A percentile compares a stretch with the other conserved stretches of the same genome.
Conservation (phyloP, 768 basidiomycete species). For the Scleroderma bovista region DNA sequence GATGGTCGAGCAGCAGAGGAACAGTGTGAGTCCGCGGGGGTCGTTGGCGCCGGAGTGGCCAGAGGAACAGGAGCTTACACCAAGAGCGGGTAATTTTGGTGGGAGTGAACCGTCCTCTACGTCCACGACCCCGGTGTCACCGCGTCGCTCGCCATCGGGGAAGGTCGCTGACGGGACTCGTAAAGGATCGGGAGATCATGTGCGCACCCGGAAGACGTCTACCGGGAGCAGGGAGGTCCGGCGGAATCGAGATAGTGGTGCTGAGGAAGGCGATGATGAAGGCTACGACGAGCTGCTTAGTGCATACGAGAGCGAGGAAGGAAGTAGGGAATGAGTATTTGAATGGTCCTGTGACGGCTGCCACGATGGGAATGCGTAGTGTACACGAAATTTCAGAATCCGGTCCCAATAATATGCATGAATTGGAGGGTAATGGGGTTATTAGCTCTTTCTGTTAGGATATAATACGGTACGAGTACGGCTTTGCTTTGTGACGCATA, state of each 20-base stretch:
- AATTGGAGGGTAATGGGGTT: not conserved
- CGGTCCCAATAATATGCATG: not conserved
- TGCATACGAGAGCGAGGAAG: conserved; percentile 77
- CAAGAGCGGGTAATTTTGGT: conserved; percentile 49
- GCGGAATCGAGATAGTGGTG: conserved; percentile 52
- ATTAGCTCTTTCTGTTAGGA: not conserved
- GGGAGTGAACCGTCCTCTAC: conserved; percentile 23
- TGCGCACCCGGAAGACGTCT: conserved; percentile 44
- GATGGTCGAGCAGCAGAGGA: conserved; percentile 29
- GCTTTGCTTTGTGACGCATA: not conserved
- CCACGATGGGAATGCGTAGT: too few species aligned
- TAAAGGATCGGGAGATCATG: conserved; percentile 38
- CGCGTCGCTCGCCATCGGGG: conserved; percentile 14
- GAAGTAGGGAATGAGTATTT: conserved; percentile 21
- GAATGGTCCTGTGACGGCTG: not conserved
- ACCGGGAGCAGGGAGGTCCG: conserved; percentile 34
- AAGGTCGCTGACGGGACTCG: conserved; percentile 32
- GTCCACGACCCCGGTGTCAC: conserved; percentile 23
- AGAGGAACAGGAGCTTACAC: conserved; percentile 53
- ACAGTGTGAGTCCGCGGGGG: conserved; percentile 39
- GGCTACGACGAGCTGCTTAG: conserved; percentile 74
- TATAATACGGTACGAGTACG: not conserved
- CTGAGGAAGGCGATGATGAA: conserved; percentile 72
- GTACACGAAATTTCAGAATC: not conserved
- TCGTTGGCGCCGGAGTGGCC: conserved; percentile 48